Conservation (phyloP, 257 asterid species). For the Mitragyna speciosa region DNA sequence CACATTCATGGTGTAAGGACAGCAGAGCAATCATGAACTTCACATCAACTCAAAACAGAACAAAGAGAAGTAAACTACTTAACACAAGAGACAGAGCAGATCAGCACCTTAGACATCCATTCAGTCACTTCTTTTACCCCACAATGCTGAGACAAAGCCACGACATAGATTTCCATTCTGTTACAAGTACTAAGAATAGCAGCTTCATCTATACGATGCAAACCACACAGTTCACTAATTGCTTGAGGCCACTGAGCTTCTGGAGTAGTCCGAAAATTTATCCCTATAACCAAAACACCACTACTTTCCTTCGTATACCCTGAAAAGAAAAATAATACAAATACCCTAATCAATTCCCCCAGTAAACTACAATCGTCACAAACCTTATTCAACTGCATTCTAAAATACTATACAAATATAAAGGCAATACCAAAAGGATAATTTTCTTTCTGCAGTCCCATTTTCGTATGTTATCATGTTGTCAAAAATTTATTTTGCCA, state of each 20-base stretch:
- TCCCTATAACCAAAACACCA: constrained; percentile 76
- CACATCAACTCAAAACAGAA: background rate
- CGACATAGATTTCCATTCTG: constrained; percentile 80
- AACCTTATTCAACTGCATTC: background rate
- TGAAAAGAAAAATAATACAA: constrained; percentile 28
- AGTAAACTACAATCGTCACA: background rate
- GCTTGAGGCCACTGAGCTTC: constrained; percentile 87
- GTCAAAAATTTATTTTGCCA: background rate
- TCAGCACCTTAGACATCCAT: constrained; percentile 91
- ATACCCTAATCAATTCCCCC: constrained; percentile 10
- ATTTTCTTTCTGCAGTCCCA: background rate
- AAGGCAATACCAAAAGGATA: background rate
- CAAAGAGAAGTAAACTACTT: background rate
- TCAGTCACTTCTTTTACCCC: constrained; percentile 93
- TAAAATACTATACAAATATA: background rate
- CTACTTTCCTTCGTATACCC: constrained; percentile 83
- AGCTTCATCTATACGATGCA: constrained; percentile 91
- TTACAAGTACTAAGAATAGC: constrained; percentile 95
- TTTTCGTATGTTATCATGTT: no score
- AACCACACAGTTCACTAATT: constrained; percentile 64
- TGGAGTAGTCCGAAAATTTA: constrained; percentile 79
- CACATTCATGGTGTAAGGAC: background rate
- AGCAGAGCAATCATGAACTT: background rate
- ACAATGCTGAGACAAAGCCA: constrained; percentile 78
- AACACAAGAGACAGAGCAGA: background rate